Conservation (phyloP, 129 eudicot genomes). For the Flaveria robusta region DNA sequence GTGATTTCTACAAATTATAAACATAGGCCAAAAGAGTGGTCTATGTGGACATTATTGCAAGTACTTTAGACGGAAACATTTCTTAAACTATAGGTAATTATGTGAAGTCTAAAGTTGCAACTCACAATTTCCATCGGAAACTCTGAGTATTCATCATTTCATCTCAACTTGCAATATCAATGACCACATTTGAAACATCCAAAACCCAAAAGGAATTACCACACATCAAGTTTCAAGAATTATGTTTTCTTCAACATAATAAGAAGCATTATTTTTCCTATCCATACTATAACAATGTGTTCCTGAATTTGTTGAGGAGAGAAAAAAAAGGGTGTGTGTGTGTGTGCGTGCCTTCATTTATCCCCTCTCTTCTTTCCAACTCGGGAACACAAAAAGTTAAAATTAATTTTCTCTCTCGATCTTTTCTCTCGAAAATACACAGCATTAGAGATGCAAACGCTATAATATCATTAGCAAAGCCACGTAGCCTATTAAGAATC, state of each 20-base stretch:
- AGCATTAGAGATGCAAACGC: not conserved
- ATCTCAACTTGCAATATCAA: slow-evolving; percentile 7
- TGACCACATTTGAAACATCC: not conserved
- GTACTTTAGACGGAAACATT: not conserved
- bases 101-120: slow-evolving; percentile 6
- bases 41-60: not conserved
- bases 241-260: slow-evolving; percentile 7
- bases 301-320: too few species aligned
- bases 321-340: not conserved
- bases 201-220: not conserved
- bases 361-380: not conserved
- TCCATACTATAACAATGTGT: too few species aligned
- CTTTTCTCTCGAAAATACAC: not conserved
- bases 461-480: slow-evolving; percentile 2
- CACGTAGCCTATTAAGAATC: not conserved
- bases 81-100: not conserved
- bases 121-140: not conserved
- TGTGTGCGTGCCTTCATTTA: not conserved
- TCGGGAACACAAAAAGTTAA: not conserved
- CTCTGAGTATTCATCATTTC: slow-evolving; percentile 4
- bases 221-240: slow-evolving; percentile 12
- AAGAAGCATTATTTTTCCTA: not conserved
- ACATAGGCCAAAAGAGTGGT: not conserved
- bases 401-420: not conserved
- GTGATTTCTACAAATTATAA: not conserved